Evolutionary conservation across 2,329 filamentous ascomycete species (phyloP), one percentile per base, ranked within the genome.

Genomic region (Chaetomiaceae sp.): DNA sequence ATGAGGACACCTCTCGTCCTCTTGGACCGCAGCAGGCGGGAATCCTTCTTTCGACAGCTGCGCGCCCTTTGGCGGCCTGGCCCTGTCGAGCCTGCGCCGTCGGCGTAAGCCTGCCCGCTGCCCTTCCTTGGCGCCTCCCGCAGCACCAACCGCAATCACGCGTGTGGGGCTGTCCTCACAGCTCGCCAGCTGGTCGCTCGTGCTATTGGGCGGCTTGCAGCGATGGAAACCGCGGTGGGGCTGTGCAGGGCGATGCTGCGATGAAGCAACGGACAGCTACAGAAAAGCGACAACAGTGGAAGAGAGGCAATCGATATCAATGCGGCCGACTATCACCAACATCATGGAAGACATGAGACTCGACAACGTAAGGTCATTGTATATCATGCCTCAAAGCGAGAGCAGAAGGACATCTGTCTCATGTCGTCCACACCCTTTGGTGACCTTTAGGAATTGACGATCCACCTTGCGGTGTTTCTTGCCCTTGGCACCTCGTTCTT

Each of bases 91-190:
- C 27, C 47, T 34, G 44, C 27, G 47, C 38, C 38, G 32, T 43
- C 45, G 49, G 45, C 47, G 51, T 50, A 50, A 53, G 51, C 49
- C 49, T 42, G 46, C 27, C 47, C 43, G 44, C 29, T 24, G 42
- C 22, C 39, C 38, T 45, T 32, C 11, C 17, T 41, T 38, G 43
- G 18, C 38, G 43, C 39, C 43, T 43, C 48, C n/a, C n/a, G n/a
- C n/a, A n/a, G n/a, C n/a, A n/a, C n/a, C 42, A 49, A 49, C 52
- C 37, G 43, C 45, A 52, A 49, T 45, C 46, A 18, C 47, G 38
- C 4, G 14, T n/a, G 47, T 51, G 48, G 49, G 38, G n/a, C 38
- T 14, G 9, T 26, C 6, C 15, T n/a, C 8, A 6, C 20, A 5
- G 7, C 7, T 32, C 4, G 7, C 7, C 5, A 8, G 15, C 26